Conservation (phyloP, 164 flowering plant genomes). For the Platanus orientalis region DNA sequence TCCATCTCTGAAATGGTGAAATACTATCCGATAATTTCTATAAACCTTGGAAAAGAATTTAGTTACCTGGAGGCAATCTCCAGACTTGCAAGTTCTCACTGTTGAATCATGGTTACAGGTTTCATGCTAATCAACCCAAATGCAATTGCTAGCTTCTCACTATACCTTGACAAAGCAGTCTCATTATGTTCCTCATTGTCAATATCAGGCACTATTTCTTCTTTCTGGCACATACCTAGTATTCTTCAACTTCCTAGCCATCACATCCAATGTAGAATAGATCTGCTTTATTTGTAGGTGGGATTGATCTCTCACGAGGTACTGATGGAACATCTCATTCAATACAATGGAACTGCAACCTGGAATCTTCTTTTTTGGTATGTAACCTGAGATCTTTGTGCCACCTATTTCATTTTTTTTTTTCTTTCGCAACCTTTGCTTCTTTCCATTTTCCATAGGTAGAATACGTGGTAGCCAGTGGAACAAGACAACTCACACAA, state of each 20-base stretch:
- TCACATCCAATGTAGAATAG: conserved; percentile 38
- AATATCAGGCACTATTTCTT: conserved; percentile 41
- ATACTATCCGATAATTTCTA: conserved; percentile 41
- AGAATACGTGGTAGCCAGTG: conserved; percentile 43
- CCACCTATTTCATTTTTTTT: conserved; percentile 32
- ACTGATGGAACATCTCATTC: conserved; percentile 39
- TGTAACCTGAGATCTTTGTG: conserved; percentile 14
- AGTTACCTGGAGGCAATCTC: conserved; percentile 44
- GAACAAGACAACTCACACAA: conserved; percentile 38
- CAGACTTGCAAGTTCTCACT: conserved; percentile 50
- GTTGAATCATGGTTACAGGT: conserved; percentile 38
- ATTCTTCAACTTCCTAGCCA: conserved; percentile 27
- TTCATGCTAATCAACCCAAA: conserved; percentile 42
- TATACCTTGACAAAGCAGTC: conserved; percentile 34
- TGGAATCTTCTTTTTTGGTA: conserved; percentile 47
- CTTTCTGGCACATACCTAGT: conserved; percentile 42
- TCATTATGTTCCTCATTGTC: conserved; percentile 49
- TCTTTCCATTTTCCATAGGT: conserved; percentile 39
- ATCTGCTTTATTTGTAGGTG: conserved; percentile 45
- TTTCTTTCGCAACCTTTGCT: conserved; percentile 27
- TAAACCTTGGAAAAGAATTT: conserved; percentile 47
- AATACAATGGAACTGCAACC: conserved; percentile 53
- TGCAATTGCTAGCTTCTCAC: conserved; percentile 52
- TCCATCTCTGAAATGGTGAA: conserved; percentile 52
- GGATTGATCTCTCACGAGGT: conserved; percentile 42